Evolutionary conservation across 768 basidiomycete species (phyloP).

Genomic region (Trametes gibbosa): DNA sequence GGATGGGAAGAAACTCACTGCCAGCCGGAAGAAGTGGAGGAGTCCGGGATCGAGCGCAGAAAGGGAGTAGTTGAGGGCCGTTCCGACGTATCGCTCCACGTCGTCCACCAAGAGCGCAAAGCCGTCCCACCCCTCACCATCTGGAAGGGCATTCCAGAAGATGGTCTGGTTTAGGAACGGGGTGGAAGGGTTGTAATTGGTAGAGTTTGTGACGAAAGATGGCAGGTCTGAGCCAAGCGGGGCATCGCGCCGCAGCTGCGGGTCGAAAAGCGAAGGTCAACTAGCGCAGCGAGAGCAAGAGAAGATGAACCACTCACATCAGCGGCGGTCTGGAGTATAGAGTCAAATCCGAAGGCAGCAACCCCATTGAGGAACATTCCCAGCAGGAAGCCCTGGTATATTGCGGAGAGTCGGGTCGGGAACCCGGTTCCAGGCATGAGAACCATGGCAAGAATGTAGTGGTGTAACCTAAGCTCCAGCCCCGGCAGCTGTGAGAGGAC

Average conservation of each 20-base stretch:
- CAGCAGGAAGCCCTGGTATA: constrained; percentile 79
- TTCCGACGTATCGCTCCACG: constrained; percentile 74
- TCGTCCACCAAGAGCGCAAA: constrained; percentile 84
- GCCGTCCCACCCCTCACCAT: constrained; percentile 60
- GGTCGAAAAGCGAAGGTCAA: not conserved
- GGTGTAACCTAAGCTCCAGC: constrained; percentile 70
- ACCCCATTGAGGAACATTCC: constrained; percentile 81
- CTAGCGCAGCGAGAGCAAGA: constrained; percentile 5
- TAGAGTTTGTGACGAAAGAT: constrained; percentile 71
- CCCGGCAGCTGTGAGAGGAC: constrained; percentile 70
- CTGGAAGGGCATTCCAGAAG: constrained; percentile 35
- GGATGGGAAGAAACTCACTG: constrained; percentile 46
- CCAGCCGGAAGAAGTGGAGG: constrained; percentile 78
- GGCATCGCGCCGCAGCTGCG: constrained; percentile 71
- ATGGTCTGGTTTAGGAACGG: constrained; percentile 40
- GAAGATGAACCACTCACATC: constrained; percentile 45
- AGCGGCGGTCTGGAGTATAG: constrained; percentile 71
- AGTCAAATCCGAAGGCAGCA: constrained; percentile 76
- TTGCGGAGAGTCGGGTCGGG: constrained; percentile 73
- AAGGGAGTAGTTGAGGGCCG: constrained; percentile 69
- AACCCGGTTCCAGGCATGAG: constrained; percentile 79
- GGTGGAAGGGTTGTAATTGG: constrained; percentile 55
- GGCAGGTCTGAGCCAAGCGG: constrained; percentile 68
- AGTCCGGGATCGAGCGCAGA: constrained; percentile 54
- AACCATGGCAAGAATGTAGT: constrained; percentile 75